Base-by-base conservation (phyloP, 2,329 filamentous ascomycete genomes). In the Spiromastix sp. region DNA sequence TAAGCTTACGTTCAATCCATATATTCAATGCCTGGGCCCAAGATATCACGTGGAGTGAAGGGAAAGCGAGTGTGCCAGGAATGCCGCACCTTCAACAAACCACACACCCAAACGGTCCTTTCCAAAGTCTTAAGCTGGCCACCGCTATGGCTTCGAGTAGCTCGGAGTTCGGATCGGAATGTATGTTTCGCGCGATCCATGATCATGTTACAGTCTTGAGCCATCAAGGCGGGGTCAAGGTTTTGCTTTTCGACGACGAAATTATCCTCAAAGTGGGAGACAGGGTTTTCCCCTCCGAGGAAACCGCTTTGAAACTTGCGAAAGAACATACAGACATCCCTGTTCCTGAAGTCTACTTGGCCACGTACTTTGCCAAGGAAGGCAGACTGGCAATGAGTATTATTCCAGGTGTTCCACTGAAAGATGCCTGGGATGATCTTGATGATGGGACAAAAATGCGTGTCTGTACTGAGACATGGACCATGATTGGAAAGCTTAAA, bases 401-500 rank as follows among this genome's bases (percentile, higher is more conserved):
- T 32, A 40, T 50, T 34, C 30, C 39, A 8, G 45, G 48, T 9
- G 17, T 24, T 36, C 30, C 37, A 15, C 36, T 49, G 24, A 38
- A 40, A 18, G 25, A 35, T 15, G 42, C 34, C 30, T 51, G 43
- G 41, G 38, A 48, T 38, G 38, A 10, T 15, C 24, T 51, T 20
- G 42, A 44, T 21, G 36, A 42, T 15, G 18, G 39, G 24, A 36
- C 34, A 21, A 50, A 52, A 34, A 42, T 48, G 22, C 45, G 34
- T 30, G 18, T 47, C 12, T 50, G 48, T 30, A 32, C 30, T 24
- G 46, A 48, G 38, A 34, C 37, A 12, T 52, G 45, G 48, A 29
- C 37, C 21, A 21, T 48, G 1, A 39, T 54, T 26, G 43, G 37
- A 13, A 37, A 49, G 26, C 32, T 46, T n/a, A 41, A 38, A 17